Percentiles rank a stretch among this genome's conserved stretches.
phyloP scores from a whole-genome alignment of 2,329 filamentous ascomycete genomes.

The Chaetomium globosum region DNA sequence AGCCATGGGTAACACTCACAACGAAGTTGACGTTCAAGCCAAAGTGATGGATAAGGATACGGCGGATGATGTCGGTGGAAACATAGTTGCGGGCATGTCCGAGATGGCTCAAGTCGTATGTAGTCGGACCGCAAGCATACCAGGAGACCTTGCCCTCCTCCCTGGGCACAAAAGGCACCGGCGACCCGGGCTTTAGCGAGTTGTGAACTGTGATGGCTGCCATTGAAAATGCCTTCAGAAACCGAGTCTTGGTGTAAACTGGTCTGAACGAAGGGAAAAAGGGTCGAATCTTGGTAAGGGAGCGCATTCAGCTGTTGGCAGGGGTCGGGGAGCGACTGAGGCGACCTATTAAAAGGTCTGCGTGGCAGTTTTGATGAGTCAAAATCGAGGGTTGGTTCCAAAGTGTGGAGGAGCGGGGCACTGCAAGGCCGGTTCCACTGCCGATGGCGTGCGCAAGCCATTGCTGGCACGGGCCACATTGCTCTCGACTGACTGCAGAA shows the following conservation, averaged over 20 bases:
- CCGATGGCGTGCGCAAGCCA: constrained; percentile 10
- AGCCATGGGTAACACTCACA: constrained; percentile 25
- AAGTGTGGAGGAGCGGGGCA: constrained; percentile 24
- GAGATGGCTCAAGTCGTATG: constrained; percentile 79
- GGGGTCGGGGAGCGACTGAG: constrained; percentile 11
- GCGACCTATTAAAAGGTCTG: constrained; percentile 30
- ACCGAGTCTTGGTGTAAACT: constrained; percentile 21
- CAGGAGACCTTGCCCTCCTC: constrained; percentile 73
- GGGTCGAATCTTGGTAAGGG: constrained; percentile 23
- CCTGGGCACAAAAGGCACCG: constrained; percentile 73
- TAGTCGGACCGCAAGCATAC: constrained; percentile 89
- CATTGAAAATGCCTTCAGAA: constrained; percentile 40
- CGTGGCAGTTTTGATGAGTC: constrained; percentile 36
- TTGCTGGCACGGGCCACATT: constrained; percentile 16
- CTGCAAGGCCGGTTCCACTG: constrained; percentile 17
- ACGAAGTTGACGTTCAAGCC: constrained; percentile 81
- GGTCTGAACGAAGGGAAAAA: constrained; percentile 31
- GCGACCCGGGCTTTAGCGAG: constrained; percentile 70
- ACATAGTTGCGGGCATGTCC: constrained; percentile 88
- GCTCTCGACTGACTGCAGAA: not conserved
- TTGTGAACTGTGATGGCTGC: constrained; percentile 74
- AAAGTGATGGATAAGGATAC: constrained; percentile 82
- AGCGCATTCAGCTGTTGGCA: constrained; percentile 34
- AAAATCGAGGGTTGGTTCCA: constrained; percentile 28
- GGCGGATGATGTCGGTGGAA: constrained; percentile 82